These are phyloP conservation scores for Canavalia gladiata DNA, from an alignment of 306 rosid species.

Conservation along the genomic window DNA sequence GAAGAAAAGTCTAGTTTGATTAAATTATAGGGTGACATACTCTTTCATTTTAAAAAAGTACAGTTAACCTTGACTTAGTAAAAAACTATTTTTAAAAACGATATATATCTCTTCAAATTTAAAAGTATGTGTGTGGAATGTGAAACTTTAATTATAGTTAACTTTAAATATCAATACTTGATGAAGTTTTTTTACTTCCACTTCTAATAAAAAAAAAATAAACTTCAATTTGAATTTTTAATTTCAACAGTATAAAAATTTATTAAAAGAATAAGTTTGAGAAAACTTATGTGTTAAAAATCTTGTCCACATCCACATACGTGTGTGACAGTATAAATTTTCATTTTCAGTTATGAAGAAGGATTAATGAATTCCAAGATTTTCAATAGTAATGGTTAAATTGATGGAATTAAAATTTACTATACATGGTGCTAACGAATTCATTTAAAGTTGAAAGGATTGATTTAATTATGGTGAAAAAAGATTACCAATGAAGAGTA, in stretches of 20 bases:
- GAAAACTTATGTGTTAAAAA: too few relatives aligned
- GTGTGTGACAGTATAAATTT: too few relatives aligned
- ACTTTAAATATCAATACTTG: background rate
- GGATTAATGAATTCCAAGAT: too few relatives aligned
- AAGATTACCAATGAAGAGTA: constrained; percentile 41
- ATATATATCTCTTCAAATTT: background rate
- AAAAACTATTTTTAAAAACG: background rate
- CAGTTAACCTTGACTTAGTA: background rate
- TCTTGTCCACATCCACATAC: too few relatives aligned
- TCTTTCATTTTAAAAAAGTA: background rate
- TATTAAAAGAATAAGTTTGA: background rate
- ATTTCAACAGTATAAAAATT: too few relatives aligned
- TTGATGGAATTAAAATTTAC: background rate
- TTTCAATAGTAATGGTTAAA: background rate
- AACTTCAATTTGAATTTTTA: too few relatives aligned
- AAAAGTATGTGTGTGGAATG: background rate
- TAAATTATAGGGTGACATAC: background rate
- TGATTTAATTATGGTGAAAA: background rate
- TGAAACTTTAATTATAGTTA: background rate
- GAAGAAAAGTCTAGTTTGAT: background rate
- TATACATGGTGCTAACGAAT: background rate
- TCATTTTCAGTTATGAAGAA: too few relatives aligned
- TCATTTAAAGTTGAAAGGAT: background rate
- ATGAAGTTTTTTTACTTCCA: too few relatives aligned
- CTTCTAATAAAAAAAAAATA: too few relatives aligned